phyloP scores from a whole-genome alignment of 2,329 filamentous ascomycete species.

The Talaromyces sp. region DNA sequence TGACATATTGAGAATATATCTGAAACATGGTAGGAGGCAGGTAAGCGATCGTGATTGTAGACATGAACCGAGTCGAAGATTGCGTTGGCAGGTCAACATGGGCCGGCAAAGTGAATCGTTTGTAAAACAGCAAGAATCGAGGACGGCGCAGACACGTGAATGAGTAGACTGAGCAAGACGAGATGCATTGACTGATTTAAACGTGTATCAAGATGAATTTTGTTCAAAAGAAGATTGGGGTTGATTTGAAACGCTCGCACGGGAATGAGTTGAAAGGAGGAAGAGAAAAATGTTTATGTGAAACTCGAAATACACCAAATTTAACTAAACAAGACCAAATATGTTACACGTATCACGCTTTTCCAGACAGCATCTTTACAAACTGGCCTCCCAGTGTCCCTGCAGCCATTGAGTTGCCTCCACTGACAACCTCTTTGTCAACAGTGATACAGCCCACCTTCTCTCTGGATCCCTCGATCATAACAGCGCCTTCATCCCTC shows the following conservation, averaged over 20 bases:
- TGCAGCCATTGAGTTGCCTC: conserved; percentile 28
- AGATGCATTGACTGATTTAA: background rate
- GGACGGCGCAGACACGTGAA: too few species aligned
- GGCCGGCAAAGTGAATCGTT: background rate
- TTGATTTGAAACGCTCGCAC: background rate
- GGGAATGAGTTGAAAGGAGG: background rate
- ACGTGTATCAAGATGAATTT: background rate
- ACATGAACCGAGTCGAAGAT: background rate
- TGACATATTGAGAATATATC: background rate
- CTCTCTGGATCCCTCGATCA: conserved; percentile 38
- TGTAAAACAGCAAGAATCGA: background rate
- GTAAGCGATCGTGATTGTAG: background rate
- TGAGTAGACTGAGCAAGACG: too few species aligned
- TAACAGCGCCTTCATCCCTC: conserved; percentile 36
- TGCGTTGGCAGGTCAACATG: background rate
- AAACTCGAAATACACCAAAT: background rate
- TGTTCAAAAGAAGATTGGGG: background rate
- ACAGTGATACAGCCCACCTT: conserved; percentile 38
- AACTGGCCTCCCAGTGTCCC: conserved; percentile 27
- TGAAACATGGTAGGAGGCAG: background rate
- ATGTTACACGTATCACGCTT: background rate
- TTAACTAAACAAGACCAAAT: background rate
- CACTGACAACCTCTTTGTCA: conserved; percentile 35
- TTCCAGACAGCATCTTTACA: conserved; percentile 21
- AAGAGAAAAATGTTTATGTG: background rate